phyloP scores from a whole-genome alignment of 2,329 filamentous ascomycete genomes.

The Apiospora sp. region DNA sequence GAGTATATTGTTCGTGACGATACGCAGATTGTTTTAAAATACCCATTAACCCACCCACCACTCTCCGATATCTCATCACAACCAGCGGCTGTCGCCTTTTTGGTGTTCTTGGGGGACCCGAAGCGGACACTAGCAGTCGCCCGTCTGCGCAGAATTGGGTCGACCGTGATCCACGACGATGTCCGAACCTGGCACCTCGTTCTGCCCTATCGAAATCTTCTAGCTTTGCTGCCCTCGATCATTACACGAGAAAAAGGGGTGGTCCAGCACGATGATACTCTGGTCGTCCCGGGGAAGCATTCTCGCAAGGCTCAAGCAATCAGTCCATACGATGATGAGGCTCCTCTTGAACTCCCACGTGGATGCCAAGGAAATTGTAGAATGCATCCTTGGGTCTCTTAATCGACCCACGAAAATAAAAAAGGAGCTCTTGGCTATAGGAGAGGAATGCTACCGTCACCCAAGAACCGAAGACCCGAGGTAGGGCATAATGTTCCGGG shows the following conservation, averaged over 20 bases:
- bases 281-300: neutral
- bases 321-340: neutral
- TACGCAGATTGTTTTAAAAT: constrained; percentile 12
- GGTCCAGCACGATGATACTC: neutral
- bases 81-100: neutral
- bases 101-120: neutral
- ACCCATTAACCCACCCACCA: neutral
- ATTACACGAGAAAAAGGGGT: neutral
- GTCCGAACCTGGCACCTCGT: neutral
- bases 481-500: neutral
- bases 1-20: constrained; percentile 5
- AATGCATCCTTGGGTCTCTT: neutral
- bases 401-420: neutral
- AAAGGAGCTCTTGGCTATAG: neutral
- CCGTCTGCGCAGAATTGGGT: neutral
- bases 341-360: neutral
- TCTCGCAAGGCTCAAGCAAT: neutral
- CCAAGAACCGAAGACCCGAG: neutral
- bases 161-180: neutral
- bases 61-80: neutral
- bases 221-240: neutral
- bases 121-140: neutral
- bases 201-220: neutral
- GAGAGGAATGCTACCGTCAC: neutral
- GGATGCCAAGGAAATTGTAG: neutral